Percentiles rank a stretch among this genome's conserved stretches.
Evolutionary conservation across 176 grass and related monocot genomes (phyloP).

Genomic region (Bromus sterilis): DNA sequence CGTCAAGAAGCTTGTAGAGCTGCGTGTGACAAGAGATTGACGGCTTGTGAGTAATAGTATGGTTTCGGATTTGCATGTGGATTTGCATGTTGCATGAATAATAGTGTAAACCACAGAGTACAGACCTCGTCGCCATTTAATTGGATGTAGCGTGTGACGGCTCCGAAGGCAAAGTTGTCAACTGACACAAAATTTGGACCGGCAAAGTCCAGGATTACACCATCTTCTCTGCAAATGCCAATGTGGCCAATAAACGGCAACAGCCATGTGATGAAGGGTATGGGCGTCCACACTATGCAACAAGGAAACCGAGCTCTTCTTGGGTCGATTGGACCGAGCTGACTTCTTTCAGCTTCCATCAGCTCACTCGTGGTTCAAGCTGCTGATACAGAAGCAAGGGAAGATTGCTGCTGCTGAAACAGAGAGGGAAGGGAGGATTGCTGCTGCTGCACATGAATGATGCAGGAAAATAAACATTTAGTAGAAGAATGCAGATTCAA

Average conservation of each 20-base stretch:
- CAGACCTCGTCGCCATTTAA: conserved; percentile 63
- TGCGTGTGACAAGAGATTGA: conserved; percentile 14
- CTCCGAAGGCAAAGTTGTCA: conserved; percentile 91
- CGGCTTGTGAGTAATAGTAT: background rate
- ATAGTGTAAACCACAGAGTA: background rate
- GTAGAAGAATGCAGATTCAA: background rate
- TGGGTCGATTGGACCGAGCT: conserved; percentile 51
- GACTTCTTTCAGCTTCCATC: conserved; percentile 42
- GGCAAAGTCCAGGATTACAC: conserved; percentile 89
- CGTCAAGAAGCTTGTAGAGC: conserved; percentile 60
- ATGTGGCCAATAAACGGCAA: conserved; percentile 91
- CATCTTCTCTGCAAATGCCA: conserved; percentile 92
- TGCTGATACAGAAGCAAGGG: background rate
- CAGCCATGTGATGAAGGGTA: conserved; percentile 91
- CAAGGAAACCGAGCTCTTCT: conserved; percentile 78
- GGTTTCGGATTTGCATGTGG: background rate
- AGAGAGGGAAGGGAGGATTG: background rate
- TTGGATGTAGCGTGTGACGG: conserved; percentile 72
- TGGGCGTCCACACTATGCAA: conserved; percentile 89
- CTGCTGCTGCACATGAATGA: background rate
- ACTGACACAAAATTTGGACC: conserved; percentile 88
- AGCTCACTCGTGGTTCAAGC: background rate
- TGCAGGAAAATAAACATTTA: background rate
- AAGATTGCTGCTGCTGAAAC: too few species aligned
- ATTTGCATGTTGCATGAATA: background rate